Base-by-base conservation (phyloP, 2,329 filamentous ascomycete species). In the Sporothrix brasiliensis region DNA sequence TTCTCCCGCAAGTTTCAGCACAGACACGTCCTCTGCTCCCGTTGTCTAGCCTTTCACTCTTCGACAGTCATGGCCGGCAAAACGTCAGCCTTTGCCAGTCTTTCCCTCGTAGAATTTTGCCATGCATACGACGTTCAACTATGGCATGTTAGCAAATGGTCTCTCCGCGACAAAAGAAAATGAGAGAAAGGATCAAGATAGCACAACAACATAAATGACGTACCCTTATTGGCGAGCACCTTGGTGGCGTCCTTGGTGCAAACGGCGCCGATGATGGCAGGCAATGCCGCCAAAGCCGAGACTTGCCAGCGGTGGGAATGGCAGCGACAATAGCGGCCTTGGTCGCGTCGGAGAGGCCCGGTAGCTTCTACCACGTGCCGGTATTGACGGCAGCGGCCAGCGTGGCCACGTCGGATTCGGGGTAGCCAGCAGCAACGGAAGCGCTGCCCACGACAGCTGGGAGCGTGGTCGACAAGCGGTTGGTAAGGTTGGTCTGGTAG, bases 401-500 rank as follows among this genome's bases (percentile, higher is more conserved):
- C 1, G 56, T 30, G 11, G 68, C n/a, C 14, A 73, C 65, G 4
- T 53, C 58, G 19, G 39, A 34, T 6, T 49, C 56, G 6, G 72
- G 72, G 4, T 70, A 69, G 6, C 81, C 81, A 5, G 80, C 80
- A 10, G 73, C 74, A n/a, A 80, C 71, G 0, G 54, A 27, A 10
- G 54, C 54, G 30, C 11, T 9, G 5, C 56, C 56, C 13, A 60
- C 56, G 4, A 60, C 73, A 9, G 70, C 74, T 0, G 77, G 74
- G 58, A 80, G 76, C 11, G 77, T 79, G 1, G 74, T 66, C 1
- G 74, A 69, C 24, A 80, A 75, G 24, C 79, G 77, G 70, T 79
- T 80, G 49, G 72, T 77, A 19, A 81, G 76, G 13, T 79, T 76
- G 10, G 77, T 76, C 9, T 73, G 75, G 73, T 80, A 80, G 27